These are phyloP conservation scores for Entomortierella beljakovae DNA, from an alignment of 192 early-diverging fungal genomes.

Conservation along the genomic window DNA sequence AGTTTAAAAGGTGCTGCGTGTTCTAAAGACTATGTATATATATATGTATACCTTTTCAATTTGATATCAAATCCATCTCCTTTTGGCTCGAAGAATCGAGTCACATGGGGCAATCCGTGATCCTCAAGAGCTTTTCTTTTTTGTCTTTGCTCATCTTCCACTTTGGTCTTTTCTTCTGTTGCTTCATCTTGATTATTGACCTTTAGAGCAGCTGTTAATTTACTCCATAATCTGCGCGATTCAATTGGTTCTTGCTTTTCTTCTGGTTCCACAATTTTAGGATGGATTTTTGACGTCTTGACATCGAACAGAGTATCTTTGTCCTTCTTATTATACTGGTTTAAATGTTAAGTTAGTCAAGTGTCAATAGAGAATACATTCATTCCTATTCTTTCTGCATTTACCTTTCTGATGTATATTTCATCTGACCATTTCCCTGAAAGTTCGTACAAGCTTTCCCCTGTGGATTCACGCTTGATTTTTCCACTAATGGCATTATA, in stretches of 20 bases:
- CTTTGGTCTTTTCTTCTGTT: constrained; percentile 72
- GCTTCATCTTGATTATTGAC: constrained; percentile 75
- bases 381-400: neutral
- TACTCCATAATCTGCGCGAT: constrained; percentile 82
- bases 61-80: constrained; percentile 59
- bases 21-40: neutral
- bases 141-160: constrained; percentile 81
- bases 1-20: neutral
- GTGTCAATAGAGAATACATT: neutral
- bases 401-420: constrained; percentile 67
- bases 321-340: constrained; percentile 39
- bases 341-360: neutral
- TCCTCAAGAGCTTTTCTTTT: constrained; percentile 65
- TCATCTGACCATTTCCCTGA: constrained; percentile 90
- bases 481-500: constrained; percentile 88
- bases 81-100: constrained; percentile 71
- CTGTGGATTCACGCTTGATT: constrained; percentile 81
- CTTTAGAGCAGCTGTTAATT: constrained; percentile 77
- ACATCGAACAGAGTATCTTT: constrained; percentile 82
- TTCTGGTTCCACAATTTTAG: constrained; percentile 77
- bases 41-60: constrained; percentile 42
- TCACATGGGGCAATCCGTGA: constrained; percentile 62
- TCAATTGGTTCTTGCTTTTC: constrained; percentile 84
- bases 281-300: constrained; percentile 68
- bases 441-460: constrained; percentile 83